Conservation (phyloP, 176 grass and related monocot genomes). For the Lolium perenne region DNA sequence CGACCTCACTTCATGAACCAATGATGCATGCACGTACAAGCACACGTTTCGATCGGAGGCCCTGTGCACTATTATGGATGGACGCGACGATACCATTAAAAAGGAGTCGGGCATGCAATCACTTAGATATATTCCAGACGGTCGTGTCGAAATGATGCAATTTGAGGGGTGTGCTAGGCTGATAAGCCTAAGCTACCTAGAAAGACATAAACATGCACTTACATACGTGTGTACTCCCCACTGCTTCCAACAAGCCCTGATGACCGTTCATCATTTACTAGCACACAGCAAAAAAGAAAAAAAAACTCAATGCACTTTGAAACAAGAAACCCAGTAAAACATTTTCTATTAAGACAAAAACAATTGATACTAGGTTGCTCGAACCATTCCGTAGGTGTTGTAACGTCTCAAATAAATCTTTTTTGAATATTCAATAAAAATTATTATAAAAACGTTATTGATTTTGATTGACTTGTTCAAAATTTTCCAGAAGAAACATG, state of each 20-base stretch:
- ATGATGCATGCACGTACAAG: constrained; percentile 32
- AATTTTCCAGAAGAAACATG: too few relatives aligned
- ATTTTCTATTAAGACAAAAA: too few relatives aligned
- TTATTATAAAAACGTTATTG: too few relatives aligned
- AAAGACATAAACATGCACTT: neutral
- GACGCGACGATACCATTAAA: constrained; percentile 41
- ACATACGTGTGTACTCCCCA: neutral
- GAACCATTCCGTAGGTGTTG: too few relatives aligned
- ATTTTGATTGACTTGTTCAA: too few relatives aligned
- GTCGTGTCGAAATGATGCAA: constrained; percentile 31
- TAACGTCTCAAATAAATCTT: too few relatives aligned
- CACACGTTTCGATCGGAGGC: neutral
- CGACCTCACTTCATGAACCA: constrained; percentile 13
- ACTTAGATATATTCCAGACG: constrained; percentile 2
- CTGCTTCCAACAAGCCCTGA: neutral
- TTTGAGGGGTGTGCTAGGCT: neutral
- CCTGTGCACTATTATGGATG: constrained; percentile 32
- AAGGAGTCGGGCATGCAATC: constrained; percentile 35
- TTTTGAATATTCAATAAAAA: too few relatives aligned
- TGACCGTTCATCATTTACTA: too few relatives aligned
- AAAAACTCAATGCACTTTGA: too few relatives aligned
- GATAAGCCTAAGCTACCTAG: neutral
- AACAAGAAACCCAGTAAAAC: too few relatives aligned
- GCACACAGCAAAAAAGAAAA: neutral
- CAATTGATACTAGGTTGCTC: too few relatives aligned